Evolutionary conservation across 352 stramenopile genomes (phyloP), one percentile per base, ranked within the genome.

Genomic region (Pythium pyrilobum): DNA sequence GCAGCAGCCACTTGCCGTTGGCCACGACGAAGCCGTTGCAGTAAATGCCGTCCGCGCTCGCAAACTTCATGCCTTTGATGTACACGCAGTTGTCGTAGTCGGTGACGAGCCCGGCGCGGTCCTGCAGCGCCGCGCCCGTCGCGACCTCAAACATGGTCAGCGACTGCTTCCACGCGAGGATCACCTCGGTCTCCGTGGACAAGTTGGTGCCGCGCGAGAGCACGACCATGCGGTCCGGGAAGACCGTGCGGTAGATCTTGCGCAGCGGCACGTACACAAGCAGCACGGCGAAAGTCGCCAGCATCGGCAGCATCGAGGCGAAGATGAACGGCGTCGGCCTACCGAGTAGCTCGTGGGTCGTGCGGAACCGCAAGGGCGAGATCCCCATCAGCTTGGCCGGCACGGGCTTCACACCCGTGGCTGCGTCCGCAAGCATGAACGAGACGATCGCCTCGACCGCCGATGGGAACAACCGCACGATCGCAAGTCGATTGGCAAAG

Each of bases 11-110:
- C 36, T 59, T 64, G 51, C 33, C 32, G 39, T 69, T 58, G 5
- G 50, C 61, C 27, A 69, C 36, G 4, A 65, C 61, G 29, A 51
- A 69, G 15, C 61, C 61, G 27, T 54, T 65, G 28, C 55, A 65
- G 44, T 54, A 69, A 38, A 69, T 60, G 28, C 61, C 61, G 9
- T 62, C 59, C 7, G 61, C 49, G 27, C 42, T 56, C 40, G 61
- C 61, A 31, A 64, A 69, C 46, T 62, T 57, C 25, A 69, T 53
- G 7, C 61, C 61, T 40, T 63, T 63, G 46, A 63, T 63, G 25
- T 39, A 45, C 10, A 63, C 33, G 46, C 47, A 63, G 55, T 63
- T 56, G 55, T 63, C 47, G 41, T 63, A 63, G 47, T 63, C 47
- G 8, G 46, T 52, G 24, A 63, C 40, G 6, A 63, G 18, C 12